phyloP scores from a whole-genome alignment of 2,329 filamentous ascomycete genomes.

The Verticillium nonalfalfae region DNA sequence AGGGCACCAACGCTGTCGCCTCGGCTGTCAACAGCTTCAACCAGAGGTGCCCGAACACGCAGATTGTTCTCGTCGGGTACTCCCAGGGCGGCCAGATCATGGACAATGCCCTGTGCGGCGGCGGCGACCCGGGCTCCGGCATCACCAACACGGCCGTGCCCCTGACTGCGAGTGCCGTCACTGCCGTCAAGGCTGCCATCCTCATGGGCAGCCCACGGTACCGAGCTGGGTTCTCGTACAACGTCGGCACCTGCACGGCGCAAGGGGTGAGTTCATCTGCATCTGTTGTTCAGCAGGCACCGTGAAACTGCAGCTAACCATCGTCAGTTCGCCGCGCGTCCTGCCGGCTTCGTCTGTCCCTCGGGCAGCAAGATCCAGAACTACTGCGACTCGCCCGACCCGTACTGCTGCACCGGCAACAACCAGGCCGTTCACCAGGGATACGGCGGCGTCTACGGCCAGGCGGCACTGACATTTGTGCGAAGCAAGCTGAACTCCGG shows the following conservation, averaged over 20 bases:
- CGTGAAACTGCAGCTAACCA: background rate
- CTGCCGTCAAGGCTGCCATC: conserved; percentile 55
- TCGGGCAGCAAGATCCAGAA: conserved; percentile 48
- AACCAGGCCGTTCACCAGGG: conserved; percentile 47
- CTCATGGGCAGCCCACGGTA: conserved; percentile 60
- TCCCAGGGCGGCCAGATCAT: conserved; percentile 60
- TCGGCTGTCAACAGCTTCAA: conserved; percentile 54
- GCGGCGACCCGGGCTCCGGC: conserved; percentile 39
- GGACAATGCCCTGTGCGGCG: conserved; percentile 59
- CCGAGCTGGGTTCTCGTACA: conserved; percentile 46
- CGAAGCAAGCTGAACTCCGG: conserved; percentile 20
- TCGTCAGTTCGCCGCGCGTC: conserved; percentile 49
- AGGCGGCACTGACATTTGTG: conserved; percentile 53
- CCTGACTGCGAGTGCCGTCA: conserved; percentile 39
- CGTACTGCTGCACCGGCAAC: conserved; percentile 56
- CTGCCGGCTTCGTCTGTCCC: conserved; percentile 45
- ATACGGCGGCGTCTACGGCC: conserved; percentile 53
- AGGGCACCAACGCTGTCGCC: conserved; percentile 53
- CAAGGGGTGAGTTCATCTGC: conserved; percentile 41
- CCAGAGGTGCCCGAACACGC: conserved; percentile 45
- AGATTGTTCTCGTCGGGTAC: conserved; percentile 57
- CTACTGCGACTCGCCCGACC: conserved; percentile 54
- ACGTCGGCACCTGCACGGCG: conserved; percentile 52
- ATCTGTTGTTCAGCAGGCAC: background rate
- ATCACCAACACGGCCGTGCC: conserved; percentile 34